phyloP scores from a whole-genome alignment of 2,329 filamentous ascomycete genomes.

The Botrytis aclada region DNA sequence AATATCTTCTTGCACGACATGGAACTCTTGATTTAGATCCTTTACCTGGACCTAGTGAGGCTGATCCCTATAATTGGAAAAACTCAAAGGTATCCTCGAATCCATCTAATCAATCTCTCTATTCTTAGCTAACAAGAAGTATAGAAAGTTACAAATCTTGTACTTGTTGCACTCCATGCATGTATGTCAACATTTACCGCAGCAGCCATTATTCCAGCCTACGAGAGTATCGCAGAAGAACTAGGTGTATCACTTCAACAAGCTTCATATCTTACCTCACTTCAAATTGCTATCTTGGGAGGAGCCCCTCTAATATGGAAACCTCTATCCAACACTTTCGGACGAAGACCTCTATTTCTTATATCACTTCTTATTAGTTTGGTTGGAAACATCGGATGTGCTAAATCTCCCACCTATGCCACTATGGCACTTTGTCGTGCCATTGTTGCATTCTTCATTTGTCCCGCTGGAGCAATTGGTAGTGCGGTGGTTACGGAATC shows the following conservation, averaged over 20 bases:
- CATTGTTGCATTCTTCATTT: constrained; percentile 52
- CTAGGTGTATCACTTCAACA: constrained; percentile 44
- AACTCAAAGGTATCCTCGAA: constrained; percentile 44
- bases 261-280: constrained; percentile 48
- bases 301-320: constrained; percentile 52
- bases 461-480: constrained; percentile 49
- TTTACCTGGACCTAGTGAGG: constrained; percentile 26
- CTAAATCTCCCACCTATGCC: constrained; percentile 45
- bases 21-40: constrained; percentile 22
- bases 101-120: background rate
- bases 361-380: constrained; percentile 44
- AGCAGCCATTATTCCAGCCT: constrained; percentile 49
- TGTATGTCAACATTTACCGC: constrained; percentile 52
- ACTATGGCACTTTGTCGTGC: constrained; percentile 48
- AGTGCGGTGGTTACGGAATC: constrained; percentile 55
- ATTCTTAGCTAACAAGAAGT: background rate
- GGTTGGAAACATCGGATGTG: constrained; percentile 51
- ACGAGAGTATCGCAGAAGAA: constrained; percentile 46
- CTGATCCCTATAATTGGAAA: constrained; percentile 55
- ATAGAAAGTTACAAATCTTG: constrained; percentile 47
- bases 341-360: constrained; percentile 51
- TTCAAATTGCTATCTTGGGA: constrained; percentile 52
- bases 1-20: constrained; percentile 22
- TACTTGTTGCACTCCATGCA: constrained; percentile 50
- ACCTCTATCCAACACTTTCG: constrained; percentile 49